These are phyloP conservation scores for Pythium rhizo-oryzae DNA, from an alignment of 352 stramenopile species.

Conservation along the genomic window DNA sequence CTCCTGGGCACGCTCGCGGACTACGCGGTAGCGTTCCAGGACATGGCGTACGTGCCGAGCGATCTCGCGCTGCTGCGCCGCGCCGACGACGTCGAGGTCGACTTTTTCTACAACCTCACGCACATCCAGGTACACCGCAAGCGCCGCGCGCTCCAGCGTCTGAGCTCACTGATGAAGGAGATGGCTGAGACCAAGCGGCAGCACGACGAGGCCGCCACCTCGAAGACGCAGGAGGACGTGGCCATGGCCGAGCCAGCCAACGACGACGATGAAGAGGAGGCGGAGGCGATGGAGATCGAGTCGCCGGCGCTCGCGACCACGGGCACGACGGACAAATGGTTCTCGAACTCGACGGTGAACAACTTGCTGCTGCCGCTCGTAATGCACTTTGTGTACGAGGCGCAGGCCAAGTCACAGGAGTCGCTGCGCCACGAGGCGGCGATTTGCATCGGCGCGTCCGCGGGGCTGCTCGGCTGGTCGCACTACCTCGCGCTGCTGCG, in stretches of 20 bases:
- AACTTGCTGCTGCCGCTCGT: constrained; percentile 95
- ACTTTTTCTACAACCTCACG: constrained; percentile 99
- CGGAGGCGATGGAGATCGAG: constrained; percentile 24
- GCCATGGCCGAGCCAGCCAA: constrained; percentile 9
- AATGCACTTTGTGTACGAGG: constrained; percentile 96
- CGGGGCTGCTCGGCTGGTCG: constrained; percentile 94
- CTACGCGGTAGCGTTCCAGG: constrained; percentile 34
- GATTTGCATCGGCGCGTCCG: constrained; percentile 89
- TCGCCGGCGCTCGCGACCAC: constrained; percentile 12
- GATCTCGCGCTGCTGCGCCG: constrained; percentile 76
- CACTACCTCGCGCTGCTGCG: constrained; percentile 95
- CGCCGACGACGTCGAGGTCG: constrained; percentile 91
- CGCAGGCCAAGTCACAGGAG: constrained; percentile 92
- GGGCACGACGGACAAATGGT: constrained; percentile 34
- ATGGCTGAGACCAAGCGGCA: constrained; percentile 58
- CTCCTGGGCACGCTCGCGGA: constrained; percentile 79
- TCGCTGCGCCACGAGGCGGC: constrained; percentile 94
- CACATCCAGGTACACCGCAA: constrained; percentile 98
- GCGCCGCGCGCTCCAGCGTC: constrained; percentile 89
- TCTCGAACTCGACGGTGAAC: constrained; percentile 90
- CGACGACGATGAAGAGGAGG: constrained; percentile 5
- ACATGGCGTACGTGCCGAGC: constrained; percentile 62
- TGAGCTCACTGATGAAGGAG: constrained; percentile 85
- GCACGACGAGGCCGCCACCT: constrained; percentile 10
- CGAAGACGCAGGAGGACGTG: constrained; percentile 3